phyloP scores from a whole-genome alignment of 495 filamentous ascomycete species.

The Filosporella fistucella region DNA sequence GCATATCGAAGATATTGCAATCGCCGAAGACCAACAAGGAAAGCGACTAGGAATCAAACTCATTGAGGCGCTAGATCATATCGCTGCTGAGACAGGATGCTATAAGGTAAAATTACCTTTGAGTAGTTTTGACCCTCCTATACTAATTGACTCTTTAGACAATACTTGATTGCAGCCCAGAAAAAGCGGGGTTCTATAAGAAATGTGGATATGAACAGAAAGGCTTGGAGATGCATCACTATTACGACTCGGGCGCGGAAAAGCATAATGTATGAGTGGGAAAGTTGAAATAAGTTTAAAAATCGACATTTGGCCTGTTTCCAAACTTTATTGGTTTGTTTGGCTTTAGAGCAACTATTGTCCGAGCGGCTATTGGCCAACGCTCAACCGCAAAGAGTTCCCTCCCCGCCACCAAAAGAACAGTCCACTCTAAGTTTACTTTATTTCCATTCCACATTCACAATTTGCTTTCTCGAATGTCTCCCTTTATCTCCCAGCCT shows the following conservation, averaged over 20 bases:
- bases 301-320: too few relatives aligned
- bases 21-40: conserved; percentile 4
- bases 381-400: too few relatives aligned
- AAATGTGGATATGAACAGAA: conserved; percentile 9
- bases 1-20: conserved; percentile 11
- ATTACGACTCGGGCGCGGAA: not conserved
- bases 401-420: too few relatives aligned
- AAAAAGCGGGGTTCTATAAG: conserved; percentile 9
- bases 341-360: too few relatives aligned
- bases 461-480: too few relatives aligned
- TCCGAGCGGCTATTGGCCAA: too few relatives aligned
- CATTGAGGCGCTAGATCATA: conserved; percentile 11
- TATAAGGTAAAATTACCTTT: conserved; percentile 21
- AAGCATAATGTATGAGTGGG: conserved; percentile 4
- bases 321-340: too few relatives aligned
- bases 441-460: too few relatives aligned
- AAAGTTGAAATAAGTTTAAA: too few relatives aligned
- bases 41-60: conserved; percentile 5
- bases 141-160: conserved; percentile 4
- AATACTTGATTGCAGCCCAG: conserved; percentile 4
- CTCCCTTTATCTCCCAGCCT: too few relatives aligned
- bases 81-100: conserved; percentile 28
- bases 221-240: conserved; percentile 11
- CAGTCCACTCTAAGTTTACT: too few relatives aligned
- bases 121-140: not conserved